phyloP scores from a whole-genome alignment of 208 protist species.

The Acanthamoeba quina region DNA sequence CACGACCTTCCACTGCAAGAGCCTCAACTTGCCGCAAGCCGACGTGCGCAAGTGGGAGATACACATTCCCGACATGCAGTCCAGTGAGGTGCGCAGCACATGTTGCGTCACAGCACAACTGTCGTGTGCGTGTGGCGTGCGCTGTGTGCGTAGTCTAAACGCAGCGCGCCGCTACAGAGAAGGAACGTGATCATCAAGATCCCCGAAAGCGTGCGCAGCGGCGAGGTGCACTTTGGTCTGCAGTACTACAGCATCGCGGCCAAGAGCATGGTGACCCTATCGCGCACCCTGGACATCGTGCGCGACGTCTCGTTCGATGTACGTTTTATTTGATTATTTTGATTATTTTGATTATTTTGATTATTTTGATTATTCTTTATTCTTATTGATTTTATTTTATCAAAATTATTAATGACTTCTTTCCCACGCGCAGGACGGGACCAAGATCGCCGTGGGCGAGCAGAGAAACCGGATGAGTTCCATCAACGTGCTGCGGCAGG shows the following conservation, averaged over 20 bases:
- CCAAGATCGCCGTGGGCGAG: neutral
- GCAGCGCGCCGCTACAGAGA: neutral
- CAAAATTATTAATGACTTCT: too few relatives aligned
- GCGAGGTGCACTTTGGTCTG: neutral
- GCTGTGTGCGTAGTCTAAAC: neutral
- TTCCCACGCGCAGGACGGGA: neutral
- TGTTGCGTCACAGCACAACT: too few relatives aligned
- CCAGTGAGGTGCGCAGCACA: neutral
- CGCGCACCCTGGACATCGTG: neutral
- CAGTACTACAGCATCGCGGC: constrained; percentile 4
- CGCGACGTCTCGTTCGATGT: neutral
- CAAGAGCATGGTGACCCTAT: neutral
- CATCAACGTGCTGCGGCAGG: neutral
- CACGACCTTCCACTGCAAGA: neutral
- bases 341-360: too few relatives aligned
- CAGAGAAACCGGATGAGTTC: neutral
- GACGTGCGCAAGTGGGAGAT: neutral
- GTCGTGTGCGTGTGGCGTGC: too few relatives aligned
- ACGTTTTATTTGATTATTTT: too few relatives aligned
- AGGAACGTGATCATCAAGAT: constrained; percentile 39
- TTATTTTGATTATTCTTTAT: too few relatives aligned
- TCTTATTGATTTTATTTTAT: too few relatives aligned
- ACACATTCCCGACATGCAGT: constrained; percentile 46
- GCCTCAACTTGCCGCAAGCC: neutral
- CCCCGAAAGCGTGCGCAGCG: neutral